Base-by-base conservation (phyloP, 805 yeast species). In the Metschnikowia noctiluminum region DNA sequence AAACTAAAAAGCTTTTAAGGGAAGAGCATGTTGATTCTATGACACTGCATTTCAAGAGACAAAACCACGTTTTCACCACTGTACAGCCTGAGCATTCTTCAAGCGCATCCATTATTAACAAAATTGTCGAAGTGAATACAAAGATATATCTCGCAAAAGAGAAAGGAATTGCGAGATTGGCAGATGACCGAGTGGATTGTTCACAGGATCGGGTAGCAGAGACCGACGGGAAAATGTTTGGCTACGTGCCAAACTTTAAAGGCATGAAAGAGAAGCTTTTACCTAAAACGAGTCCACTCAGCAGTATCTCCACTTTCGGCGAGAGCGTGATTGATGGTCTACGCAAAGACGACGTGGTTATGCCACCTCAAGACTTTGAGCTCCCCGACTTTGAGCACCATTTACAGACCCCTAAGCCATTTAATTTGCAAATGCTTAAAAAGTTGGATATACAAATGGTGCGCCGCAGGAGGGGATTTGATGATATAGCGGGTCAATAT, bases 401-500 rank as follows among this genome's bases (percentile, higher is more conserved):
- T 27, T 36, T 50, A 37, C 56, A 52, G n/a, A 53, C 71, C 15
- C 77, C 77, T 0, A 58, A 65, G 13, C 68, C 67, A 1, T 56
- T 72, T 14, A 65, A 75, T 1, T 46, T 68, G 1, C 54, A 56
- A 37, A 69, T 69, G 1, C 55, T 73, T 9, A 65, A 61, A 48
- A 66, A 60, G 39, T 52, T 71, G 38, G 60, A 67, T 28, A 70
- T 71, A 65, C 55, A 64, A 0, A 60, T 72, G 54, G 70, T 69
- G 39, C 61, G 71, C 1, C 55, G 67, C 9, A 57, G 55, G 10
- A 55, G 55, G 16, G 54, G 54, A 10, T 47, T 55, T 9, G 63
- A 61, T 8, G 68, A 60, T 6, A 67, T 69, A 1, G 65, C 59
- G 12, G 49, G 58, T 6, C 52, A 66, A 37, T 69, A 63, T 45